phyloP scores from a whole-genome alignment of 129 eudicot species.

The Heracleum sosnowskyi region DNA sequence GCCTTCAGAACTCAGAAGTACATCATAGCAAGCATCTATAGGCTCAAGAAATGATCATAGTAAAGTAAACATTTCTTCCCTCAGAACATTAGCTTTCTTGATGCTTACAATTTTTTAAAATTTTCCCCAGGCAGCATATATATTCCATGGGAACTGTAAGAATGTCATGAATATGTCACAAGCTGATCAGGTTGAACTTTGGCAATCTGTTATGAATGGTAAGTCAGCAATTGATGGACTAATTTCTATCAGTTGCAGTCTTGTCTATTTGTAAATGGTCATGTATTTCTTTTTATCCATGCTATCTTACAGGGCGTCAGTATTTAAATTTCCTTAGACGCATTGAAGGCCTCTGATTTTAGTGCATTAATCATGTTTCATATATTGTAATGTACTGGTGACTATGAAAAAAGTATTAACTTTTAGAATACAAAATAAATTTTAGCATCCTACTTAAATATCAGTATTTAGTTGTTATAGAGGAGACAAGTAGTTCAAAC shows the following conservation, averaged over 20 bases:
- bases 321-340: not conserved
- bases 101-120: not conserved
- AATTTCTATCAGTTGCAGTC: not conserved
- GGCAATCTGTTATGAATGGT: slow-evolving; percentile 85
- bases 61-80: not conserved
- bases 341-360: not conserved
- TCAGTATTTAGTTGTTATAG: not conserved
- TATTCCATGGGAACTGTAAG: slow-evolving; percentile 86
- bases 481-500: not conserved
- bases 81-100: not conserved
- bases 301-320: not conserved
- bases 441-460: not conserved
- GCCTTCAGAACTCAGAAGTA: not conserved
- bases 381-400: not conserved
- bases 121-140: slow-evolving; percentile 73
- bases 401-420: not conserved
- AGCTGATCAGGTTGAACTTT: slow-evolving; percentile 80
- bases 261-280: not conserved
- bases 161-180: slow-evolving; percentile 98
- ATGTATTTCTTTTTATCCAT: not conserved
- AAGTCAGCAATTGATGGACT: slow-evolving; percentile 16
- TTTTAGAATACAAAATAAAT: not conserved
- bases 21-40: not conserved
- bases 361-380: not conserved
- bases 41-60: not conserved